These are phyloP conservation scores for Periconia sp. DNA, from an alignment of 2,329 filamentous ascomycete species.

Conservation along the genomic window DNA sequence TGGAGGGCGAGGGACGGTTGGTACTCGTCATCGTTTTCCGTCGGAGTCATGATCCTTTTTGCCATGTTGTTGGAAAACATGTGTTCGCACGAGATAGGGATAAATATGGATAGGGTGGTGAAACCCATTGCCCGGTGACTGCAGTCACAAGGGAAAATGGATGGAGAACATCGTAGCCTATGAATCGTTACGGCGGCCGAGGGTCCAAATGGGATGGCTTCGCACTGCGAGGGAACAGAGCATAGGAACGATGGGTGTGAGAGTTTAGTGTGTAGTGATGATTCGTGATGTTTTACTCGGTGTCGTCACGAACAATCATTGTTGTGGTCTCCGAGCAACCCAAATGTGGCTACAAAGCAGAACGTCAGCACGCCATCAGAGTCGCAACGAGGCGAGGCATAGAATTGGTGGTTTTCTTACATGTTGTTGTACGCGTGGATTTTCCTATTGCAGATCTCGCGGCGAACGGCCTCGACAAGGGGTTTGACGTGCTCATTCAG, in stretches of 20 bases:
- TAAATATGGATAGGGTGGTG: conserved; percentile 5
- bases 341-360: conserved; percentile 48
- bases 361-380: conserved; percentile 28
- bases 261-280: conserved; percentile 13
- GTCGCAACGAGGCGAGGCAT: conserved; percentile 26
- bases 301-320: conserved; percentile 29
- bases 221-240: too few relatives aligned
- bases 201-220: too few relatives aligned
- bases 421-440: conserved; percentile 74
- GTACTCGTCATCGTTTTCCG: conserved; percentile 8
- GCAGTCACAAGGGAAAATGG: too few relatives aligned
- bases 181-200: too few relatives aligned
- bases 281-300: conserved; percentile 13
- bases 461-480: conserved; percentile 64
- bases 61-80: conserved; percentile 3
- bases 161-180: too few relatives aligned
- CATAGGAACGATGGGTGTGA: conserved; percentile 1
- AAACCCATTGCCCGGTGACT: not conserved
- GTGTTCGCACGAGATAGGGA: conserved; percentile 5
- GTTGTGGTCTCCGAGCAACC: conserved; percentile 49
- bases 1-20: not conserved
- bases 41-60: conserved; percentile 7
- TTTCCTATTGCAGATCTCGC: conserved; percentile 68
- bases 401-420: conserved; percentile 56
- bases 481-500: conserved; percentile 61